These are phyloP conservation scores for Hordeum vulgare DNA, from an alignment of 176 grass and related monocot genomes.

Conservation along the genomic window MorexV3_pseudomolecules_assembly NC_058521.1:62687452-62687951, in stretches of 20 bases:
- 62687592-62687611: not conserved
- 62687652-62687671: not conserved
- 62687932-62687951: not conserved
- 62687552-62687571: slow-evolving; percentile 9
- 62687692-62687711: slow-evolving; percentile 10
- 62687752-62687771: slow-evolving; percentile 11
- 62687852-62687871: slow-evolving; percentile 5
- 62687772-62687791: slow-evolving; percentile 12
- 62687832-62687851: slow-evolving; percentile 12
- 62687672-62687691: slow-evolving; percentile 1
- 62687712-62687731: slow-evolving; percentile 13
- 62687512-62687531: not conserved
- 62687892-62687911: not conserved
- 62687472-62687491: not conserved
- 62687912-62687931: not conserved
- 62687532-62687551: not conserved
- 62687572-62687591: slow-evolving; percentile 11
- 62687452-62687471: not conserved
- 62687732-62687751: slow-evolving; percentile 28
- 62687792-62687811: not conserved
- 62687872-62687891: slow-evolving; percentile 11
- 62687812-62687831: not conserved
- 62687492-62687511: not conserved
- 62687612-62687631: slow-evolving; percentile 9
- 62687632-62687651: slow-evolving; percentile 5